Evolutionary conservation across 2,329 filamentous ascomycete species (phyloP), one percentile per base, ranked within the genome.

Genomic region (Epichloe sylvatica): DNA sequence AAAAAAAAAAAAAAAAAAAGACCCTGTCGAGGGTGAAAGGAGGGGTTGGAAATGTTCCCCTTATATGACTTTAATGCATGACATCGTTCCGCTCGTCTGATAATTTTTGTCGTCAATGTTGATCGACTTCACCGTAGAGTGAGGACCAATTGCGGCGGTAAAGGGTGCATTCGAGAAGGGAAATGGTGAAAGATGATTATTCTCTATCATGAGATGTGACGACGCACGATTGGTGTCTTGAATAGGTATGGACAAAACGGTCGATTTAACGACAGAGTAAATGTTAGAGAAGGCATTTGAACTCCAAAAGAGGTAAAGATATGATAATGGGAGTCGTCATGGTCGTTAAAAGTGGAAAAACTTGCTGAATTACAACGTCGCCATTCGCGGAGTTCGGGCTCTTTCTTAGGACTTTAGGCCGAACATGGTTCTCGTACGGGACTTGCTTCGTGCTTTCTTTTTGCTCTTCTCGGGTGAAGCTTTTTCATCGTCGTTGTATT

Each of bases 361-460:
- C 30, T 30, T 30, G 30, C 30, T 9, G 30, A 30, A 30, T 11
- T 30, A 30, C 8, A 30, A 11, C 8, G 30, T 30, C 30, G 44
- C 42, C 45, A 7, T 23, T 40, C 17, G 6, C 8, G 5, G 9
- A 7, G n/a, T 15, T 33, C 21, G 34, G 15, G 40, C 34, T 38
- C 36, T n/a, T 52, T 38, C 49, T 48, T 49, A 50, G 43, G 57
- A 60, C 53, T 70, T 72, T 43, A 64, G 59, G 54, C 81, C 76
- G 65, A 91, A 91, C 59, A 91, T 82, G 53, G 77, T 80, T 57
- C 86, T 75, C 45, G 83, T 81, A 54, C 83, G 80, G 30, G 84
- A 88, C 68, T 90, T 91, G 67, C 84, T 86, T 53, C 84, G 78
- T 39, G 73, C 61, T 63, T 86, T 86, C 23, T 65, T 86, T 45